Evolutionary conservation across 2,329 filamentous ascomycete genomes (phyloP).

Genomic region (Cercospora sesami): DNA sequence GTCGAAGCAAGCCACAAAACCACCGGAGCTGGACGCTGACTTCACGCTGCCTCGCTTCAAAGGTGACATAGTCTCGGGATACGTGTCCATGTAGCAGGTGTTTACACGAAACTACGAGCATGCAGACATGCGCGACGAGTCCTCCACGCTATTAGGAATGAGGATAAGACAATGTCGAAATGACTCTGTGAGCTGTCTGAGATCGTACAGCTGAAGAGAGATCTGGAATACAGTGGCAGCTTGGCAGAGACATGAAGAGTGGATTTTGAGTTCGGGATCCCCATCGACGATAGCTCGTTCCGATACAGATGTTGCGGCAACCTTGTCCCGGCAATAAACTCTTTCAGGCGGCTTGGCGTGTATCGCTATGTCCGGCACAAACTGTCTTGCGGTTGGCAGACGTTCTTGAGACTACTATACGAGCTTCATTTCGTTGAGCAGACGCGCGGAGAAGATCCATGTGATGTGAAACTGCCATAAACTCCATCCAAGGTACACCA

Average conservation of each 20-base stretch:
- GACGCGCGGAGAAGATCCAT: not conserved
- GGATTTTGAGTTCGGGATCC: not conserved
- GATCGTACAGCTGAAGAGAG: not conserved
- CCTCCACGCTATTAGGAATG: not conserved
- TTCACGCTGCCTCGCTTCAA: not conserved
- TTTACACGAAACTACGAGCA: not conserved
- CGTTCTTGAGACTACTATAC: not conserved
- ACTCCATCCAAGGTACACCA: not conserved
- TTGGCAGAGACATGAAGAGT: slow-evolving; percentile 1
- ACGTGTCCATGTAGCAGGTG: not conserved
- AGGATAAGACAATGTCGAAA: not conserved
- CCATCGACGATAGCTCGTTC: slow-evolving; percentile 1
- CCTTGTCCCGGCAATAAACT: not conserved
- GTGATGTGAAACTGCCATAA: not conserved
- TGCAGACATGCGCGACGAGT: not conserved
- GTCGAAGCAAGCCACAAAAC: not conserved
- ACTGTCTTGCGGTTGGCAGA: not conserved
- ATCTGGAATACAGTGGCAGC: not conserved
- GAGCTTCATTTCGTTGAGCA: not conserved
- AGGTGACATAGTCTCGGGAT: not conserved
- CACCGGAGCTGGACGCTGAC: not conserved
- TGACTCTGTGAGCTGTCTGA: not conserved
- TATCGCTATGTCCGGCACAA: not conserved
- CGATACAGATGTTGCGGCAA: not conserved
- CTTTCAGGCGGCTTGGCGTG: not conserved